A percentile compares a stretch with the other conserved stretches of the same genome.
Evolutionary conservation across 768 basidiomycete species (phyloP).

Genomic region (Suillus spraguei): DNA sequence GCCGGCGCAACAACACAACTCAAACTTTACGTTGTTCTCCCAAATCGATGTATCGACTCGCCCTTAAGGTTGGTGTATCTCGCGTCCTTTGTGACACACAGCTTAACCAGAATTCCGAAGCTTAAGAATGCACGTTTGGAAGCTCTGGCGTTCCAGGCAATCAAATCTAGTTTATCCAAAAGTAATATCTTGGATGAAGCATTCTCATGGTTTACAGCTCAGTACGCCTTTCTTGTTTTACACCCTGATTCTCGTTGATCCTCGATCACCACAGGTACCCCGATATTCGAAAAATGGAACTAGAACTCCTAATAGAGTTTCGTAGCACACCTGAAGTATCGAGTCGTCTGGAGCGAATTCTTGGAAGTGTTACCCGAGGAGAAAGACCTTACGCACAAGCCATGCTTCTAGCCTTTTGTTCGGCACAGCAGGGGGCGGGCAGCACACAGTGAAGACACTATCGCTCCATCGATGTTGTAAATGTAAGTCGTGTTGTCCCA

Average conservation of each 20-base stretch:
- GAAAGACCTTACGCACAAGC: neutral
- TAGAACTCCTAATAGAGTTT: neutral
- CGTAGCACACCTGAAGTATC: neutral
- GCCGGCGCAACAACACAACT: neutral
- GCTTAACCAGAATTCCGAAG: neutral
- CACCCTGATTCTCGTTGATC: neutral
- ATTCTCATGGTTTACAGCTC: slow-evolving; percentile 34
- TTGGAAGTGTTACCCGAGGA: neutral
- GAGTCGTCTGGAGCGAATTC: neutral
- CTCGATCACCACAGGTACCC: slow-evolving; percentile 17
- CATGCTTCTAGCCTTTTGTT: neutral
- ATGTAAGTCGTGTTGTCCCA: neutral
- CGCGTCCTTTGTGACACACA: neutral
- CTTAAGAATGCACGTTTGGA: neutral
- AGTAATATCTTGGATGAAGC: slow-evolving; percentile 31
- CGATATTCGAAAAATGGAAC: slow-evolving; percentile 15
- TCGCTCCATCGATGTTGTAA: neutral
- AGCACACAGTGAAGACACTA: neutral
- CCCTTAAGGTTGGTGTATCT: neutral
- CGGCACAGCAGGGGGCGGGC: neutral
- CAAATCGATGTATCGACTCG: slow-evolving; percentile 37
- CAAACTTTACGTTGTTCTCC: slow-evolving; percentile 31
- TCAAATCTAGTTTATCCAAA: slow-evolving; percentile 24
- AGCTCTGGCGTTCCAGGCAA: slow-evolving; percentile 23
- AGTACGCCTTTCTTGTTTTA: slow-evolving; percentile 16